A percentile compares a stretch with the other conserved stretches of the same genome.
Evolutionary conservation across 345 rosid species (phyloP).

Genomic region (Gossypium australe): DNA sequence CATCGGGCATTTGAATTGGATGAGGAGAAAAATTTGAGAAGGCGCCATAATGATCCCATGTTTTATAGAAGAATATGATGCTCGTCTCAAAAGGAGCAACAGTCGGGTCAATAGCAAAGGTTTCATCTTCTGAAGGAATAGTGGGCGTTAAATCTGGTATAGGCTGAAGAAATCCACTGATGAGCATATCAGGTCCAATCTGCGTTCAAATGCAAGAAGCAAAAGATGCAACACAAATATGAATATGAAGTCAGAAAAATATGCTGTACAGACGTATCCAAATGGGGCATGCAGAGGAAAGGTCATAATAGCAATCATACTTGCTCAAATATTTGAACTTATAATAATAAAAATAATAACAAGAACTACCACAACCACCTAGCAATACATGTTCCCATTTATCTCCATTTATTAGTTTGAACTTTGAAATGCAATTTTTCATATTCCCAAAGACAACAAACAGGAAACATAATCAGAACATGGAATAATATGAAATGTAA

Average conservation of each 20-base stretch:
- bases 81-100: conserved; percentile 62
- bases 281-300: background rate
- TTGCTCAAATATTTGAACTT: background rate
- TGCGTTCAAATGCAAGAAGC: conserved; percentile 26
- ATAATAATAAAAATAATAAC: background rate
- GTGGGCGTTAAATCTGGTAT: conserved; percentile 75
- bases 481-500: background rate
- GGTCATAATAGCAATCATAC: background rate
- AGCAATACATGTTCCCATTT: background rate
- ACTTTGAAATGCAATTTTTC: background rate
- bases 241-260: background rate
- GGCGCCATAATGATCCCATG: conserved; percentile 95
- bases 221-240: background rate
- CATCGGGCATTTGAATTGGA: conserved; percentile 65
- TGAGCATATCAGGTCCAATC: conserved; percentile 95
- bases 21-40: conserved; percentile 92
- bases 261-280: background rate
- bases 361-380: no score
- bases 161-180: conserved; percentile 90
- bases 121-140: conserved; percentile 76
- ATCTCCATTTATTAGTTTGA: background rate
- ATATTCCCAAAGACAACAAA: background rate
- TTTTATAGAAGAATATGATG: conserved; percentile 81
- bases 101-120: conserved; percentile 78
- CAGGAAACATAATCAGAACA: conserved; percentile 1